A percentile compares a stretch with the other conserved stretches of the same genome.
Conservation (phyloP, 2,329 filamentous ascomycete species). For the Pseudogymnoascus sp. region DNA sequence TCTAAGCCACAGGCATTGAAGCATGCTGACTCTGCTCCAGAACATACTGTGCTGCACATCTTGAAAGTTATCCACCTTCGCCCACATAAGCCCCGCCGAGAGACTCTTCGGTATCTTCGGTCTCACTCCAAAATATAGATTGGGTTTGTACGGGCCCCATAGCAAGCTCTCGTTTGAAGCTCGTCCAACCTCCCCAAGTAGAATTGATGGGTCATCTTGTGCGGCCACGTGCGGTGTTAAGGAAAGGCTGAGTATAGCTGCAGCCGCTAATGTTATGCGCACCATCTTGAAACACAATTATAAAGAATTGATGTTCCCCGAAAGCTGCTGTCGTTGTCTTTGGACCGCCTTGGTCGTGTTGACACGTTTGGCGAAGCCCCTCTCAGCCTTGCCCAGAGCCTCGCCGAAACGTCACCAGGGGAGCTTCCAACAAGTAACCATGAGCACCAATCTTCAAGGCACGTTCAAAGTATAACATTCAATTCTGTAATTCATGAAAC, state of each 20-base stretch:
- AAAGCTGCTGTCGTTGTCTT: background rate
- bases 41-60: conserved; percentile 68
- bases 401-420: conserved; percentile 1
- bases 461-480: background rate
- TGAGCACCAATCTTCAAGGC: background rate
- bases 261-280: conserved; percentile 6
- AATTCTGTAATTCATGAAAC: background rate
- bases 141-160: conserved; percentile 93
- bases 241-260: background rate
- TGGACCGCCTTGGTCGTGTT: background rate
- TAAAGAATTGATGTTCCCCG: conserved; percentile 3
- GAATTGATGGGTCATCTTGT: conserved; percentile 24
- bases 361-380: background rate
- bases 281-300: conserved; percentile 9
- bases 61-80: conserved; percentile 70
- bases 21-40: background rate
- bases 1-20: background rate
- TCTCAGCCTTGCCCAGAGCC: conserved; percentile 1
- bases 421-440: background rate
- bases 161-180: conserved; percentile 74
- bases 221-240: conserved; percentile 11
- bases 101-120: conserved; percentile 77
- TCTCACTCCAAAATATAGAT: conserved; percentile 87
- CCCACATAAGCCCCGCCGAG: conserved; percentile 81
- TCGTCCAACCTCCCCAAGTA: conserved; percentile 31